These are phyloP conservation scores for Gloeophyllum trabeum DNA, from an alignment of 768 basidiomycete genomes.

Conservation along the genomic window DNA sequence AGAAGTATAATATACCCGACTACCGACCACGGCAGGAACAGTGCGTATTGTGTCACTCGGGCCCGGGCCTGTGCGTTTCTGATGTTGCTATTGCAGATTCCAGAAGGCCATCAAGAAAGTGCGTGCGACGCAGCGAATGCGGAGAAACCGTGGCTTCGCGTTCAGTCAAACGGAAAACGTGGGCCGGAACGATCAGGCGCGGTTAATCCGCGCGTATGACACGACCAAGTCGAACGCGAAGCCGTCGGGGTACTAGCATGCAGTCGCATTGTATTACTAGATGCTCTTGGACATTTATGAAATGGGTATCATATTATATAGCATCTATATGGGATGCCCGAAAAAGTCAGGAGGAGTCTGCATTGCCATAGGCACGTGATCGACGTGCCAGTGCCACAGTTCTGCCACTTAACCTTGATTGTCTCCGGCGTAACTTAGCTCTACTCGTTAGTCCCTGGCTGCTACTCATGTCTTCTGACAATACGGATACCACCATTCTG, in stretches of 20 bases:
- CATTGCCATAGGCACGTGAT: too few species aligned
- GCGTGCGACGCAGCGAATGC: constrained; percentile 95
- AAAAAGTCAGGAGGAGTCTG: too few species aligned
- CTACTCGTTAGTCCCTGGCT: too few species aligned
- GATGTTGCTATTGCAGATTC: constrained; percentile 34
- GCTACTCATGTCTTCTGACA: too few species aligned
- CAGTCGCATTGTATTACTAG: too few species aligned
- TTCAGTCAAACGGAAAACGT: constrained; percentile 94
- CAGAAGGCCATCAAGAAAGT: constrained; percentile 99
- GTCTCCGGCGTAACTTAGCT: too few species aligned
- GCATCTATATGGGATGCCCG: too few species aligned
- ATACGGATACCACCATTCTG: too few species aligned
- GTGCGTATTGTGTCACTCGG: constrained; percentile 36
- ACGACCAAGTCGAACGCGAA: constrained; percentile 64
- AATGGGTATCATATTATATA: too few species aligned
- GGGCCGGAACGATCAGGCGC: constrained; percentile 77
- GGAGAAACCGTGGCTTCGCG: constrained; percentile 92
- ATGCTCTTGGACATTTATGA: too few species aligned
- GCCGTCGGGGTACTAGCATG: constrained; percentile 67
- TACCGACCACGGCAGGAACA: constrained; percentile 97
- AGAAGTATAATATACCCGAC: constrained; percentile 96
- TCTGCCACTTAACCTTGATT: too few species aligned
- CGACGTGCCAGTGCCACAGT: too few species aligned
- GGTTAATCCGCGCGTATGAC: constrained; percentile 79
- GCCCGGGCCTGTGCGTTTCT: constrained; percentile 4